Percentiles rank a stretch among this genome's conserved stretches.
Evolutionary conservation across 768 basidiomycete species (phyloP).

Genomic region (Serendipita sp.): DNA sequence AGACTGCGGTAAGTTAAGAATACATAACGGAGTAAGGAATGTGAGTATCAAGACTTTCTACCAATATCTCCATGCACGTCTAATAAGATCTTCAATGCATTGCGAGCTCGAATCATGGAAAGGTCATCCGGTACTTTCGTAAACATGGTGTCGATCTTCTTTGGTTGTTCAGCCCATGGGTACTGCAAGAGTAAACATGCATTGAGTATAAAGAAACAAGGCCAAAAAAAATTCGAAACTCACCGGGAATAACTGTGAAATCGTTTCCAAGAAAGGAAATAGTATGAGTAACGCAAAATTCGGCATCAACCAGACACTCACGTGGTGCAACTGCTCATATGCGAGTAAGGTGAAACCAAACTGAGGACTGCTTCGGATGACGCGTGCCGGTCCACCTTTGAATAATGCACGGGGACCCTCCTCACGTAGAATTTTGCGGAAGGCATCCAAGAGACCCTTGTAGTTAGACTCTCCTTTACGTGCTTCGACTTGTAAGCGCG

Average conservation of each 20-base stretch:
- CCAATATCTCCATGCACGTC: constrained; percentile 87
- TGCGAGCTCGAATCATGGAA: constrained; percentile 76
- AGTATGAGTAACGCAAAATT: neutral
- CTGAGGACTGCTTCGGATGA: constrained; percentile 78
- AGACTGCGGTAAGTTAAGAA: too few species aligned
- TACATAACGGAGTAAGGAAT: too few species aligned
- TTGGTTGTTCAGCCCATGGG: constrained; percentile 59
- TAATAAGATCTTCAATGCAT: constrained; percentile 82
- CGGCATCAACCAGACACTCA: constrained; percentile 15
- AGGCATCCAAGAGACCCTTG: constrained; percentile 78
- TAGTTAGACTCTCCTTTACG: constrained; percentile 82
- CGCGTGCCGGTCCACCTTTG: constrained; percentile 81
- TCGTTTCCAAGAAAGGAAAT: constrained; percentile 2
- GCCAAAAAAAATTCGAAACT: constrained; percentile 4
- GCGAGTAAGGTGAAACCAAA: constrained; percentile 87
- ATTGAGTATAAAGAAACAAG: constrained; percentile 15
- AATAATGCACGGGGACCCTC: constrained; percentile 81
- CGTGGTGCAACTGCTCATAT: constrained; percentile 56
- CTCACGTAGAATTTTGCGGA: constrained; percentile 77
- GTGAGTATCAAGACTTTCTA: constrained; percentile 15
- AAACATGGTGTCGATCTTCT: constrained; percentile 51
- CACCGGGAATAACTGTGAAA: neutral
- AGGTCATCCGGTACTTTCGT: constrained; percentile 52
- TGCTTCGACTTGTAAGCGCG: constrained; percentile 84
- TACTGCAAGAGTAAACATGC: constrained; percentile 33